Evolutionary conservation across 2,329 filamentous ascomycete genomes (phyloP).

Genomic region (Fusarium graminum): DNA sequence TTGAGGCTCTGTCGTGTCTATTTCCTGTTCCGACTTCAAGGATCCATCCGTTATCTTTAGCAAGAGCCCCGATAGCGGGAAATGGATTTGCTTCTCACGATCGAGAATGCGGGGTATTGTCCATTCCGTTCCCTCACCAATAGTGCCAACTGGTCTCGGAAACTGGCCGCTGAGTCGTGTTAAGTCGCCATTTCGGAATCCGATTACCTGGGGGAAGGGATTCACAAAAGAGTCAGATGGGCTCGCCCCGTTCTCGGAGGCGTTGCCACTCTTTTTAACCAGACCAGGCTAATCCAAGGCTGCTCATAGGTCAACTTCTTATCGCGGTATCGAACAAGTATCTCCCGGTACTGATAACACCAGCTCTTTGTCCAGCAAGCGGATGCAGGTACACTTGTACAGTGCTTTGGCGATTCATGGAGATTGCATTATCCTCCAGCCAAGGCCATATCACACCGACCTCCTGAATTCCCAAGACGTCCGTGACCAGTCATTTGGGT

Average conservation of each 20-base stretch:
- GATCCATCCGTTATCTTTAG: constrained; percentile 17
- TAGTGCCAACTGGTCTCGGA: constrained; percentile 16
- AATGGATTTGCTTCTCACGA: neutral
- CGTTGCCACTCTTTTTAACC: constrained; percentile 29
- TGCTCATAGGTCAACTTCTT: constrained; percentile 42
- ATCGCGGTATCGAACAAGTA: constrained; percentile 27
- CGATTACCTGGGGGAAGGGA: constrained; percentile 28
- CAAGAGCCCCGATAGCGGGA: constrained; percentile 20
- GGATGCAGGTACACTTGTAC: neutral
- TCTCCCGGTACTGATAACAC: constrained; percentile 23
- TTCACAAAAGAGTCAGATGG: constrained; percentile 37
- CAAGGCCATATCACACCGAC: constrained; percentile 10
- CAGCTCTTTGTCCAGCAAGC: constrained; percentile 19
- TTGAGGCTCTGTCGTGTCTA: constrained; percentile 36
- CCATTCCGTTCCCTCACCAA: constrained; percentile 1
- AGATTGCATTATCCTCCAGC: constrained; percentile 3
- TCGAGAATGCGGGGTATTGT: constrained; percentile 25
- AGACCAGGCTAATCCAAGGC: constrained; percentile 32
- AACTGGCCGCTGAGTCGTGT: constrained; percentile 22
- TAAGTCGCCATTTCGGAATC: constrained; percentile 25
- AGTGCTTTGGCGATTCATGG: constrained; percentile 1
- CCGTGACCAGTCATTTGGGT: constrained; percentile 33
- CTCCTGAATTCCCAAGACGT: neutral
- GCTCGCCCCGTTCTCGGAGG: constrained; percentile 41
- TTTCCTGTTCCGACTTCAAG: neutral